Evolutionary conservation across 257 asterid species (phyloP).

Genomic region (Jasminum sambac): DNA sequence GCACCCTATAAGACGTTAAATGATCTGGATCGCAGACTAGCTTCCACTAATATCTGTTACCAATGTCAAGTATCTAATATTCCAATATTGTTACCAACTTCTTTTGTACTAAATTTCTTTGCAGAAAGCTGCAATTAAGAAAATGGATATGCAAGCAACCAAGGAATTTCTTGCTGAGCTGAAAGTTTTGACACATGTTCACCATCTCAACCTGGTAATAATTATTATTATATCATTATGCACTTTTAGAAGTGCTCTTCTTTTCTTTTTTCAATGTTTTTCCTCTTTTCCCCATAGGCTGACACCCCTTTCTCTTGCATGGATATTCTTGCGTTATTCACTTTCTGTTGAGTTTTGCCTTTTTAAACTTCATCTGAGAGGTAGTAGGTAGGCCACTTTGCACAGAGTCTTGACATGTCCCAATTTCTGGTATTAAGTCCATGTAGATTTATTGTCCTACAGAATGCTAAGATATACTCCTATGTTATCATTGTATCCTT

Average conservation of each 20-base stretch:
- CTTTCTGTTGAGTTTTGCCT: not conserved
- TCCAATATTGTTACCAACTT: not conserved
- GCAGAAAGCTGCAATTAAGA: slow-evolving; percentile 98
- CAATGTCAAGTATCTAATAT: slow-evolving; percentile 8
- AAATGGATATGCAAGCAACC: slow-evolving; percentile 96
- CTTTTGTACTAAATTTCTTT: slow-evolving; percentile 15
- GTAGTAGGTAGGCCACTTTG: not conserved
- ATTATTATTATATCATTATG: not conserved
- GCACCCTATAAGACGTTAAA: too few relatives aligned
- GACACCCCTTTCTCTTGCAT: not conserved
- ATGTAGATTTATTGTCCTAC: not conserved
- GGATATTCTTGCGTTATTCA: not conserved
- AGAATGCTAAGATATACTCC: not conserved
- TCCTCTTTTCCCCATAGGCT: not conserved
- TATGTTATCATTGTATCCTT: not conserved
- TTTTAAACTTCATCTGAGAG: not conserved
- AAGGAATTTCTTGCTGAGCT: slow-evolving; percentile 93
- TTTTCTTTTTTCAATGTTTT: not conserved
- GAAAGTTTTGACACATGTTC: slow-evolving; percentile 89
- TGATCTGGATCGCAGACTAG: too few relatives aligned
- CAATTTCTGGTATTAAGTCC: not conserved
- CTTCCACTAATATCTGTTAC: not conserved
- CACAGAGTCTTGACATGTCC: not conserved
- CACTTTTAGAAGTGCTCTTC: not conserved
- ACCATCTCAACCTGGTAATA: slow-evolving; percentile 94